phyloP scores from a whole-genome alignment of 2,329 filamentous ascomycete genomes.

The Daldinia sp. region DNA sequence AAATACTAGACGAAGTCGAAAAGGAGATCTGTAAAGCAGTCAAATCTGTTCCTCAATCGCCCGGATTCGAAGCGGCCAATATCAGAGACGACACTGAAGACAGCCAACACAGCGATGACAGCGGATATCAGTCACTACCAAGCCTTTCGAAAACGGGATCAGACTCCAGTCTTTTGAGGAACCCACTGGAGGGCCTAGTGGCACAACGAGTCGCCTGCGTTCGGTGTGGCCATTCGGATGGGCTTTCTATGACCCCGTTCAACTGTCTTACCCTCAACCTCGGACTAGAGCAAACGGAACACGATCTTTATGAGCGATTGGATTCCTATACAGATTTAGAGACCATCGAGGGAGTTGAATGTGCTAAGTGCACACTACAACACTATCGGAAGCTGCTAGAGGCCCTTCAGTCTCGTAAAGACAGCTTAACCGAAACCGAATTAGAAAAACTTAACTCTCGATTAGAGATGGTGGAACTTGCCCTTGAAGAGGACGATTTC shows the following conservation, averaged over 20 bases:
- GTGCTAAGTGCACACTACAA: constrained; percentile 86
- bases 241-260: constrained; percentile 89
- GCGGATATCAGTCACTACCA: constrained; percentile 61
- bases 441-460: constrained; percentile 62
- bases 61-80: constrained; percentile 53
- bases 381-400: constrained; percentile 59
- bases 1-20: constrained; percentile 85
- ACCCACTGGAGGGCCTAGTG: constrained; percentile 86
- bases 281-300: constrained; percentile 65
- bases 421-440: constrained; percentile 54
- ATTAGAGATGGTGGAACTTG: constrained; percentile 71
- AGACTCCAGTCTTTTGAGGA: constrained; percentile 59
- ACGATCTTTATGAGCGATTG: constrained; percentile 80
- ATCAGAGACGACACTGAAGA: constrained; percentile 53
- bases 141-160: constrained; percentile 49
- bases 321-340: constrained; percentile 88
- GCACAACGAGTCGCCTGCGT: constrained; percentile 91
- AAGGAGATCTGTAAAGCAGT: constrained; percentile 71
- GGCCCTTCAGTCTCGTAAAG: constrained; percentile 54
- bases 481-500: constrained; percentile 82
- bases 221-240: constrained; percentile 85
- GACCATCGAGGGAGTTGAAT: constrained; percentile 87
- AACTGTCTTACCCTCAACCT: constrained; percentile 91
- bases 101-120: constrained; percentile 64
- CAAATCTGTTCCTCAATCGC: constrained; percentile 44